Conservation (phyloP, 129 eudicot genomes). For the Mikania micrantha region DNA sequence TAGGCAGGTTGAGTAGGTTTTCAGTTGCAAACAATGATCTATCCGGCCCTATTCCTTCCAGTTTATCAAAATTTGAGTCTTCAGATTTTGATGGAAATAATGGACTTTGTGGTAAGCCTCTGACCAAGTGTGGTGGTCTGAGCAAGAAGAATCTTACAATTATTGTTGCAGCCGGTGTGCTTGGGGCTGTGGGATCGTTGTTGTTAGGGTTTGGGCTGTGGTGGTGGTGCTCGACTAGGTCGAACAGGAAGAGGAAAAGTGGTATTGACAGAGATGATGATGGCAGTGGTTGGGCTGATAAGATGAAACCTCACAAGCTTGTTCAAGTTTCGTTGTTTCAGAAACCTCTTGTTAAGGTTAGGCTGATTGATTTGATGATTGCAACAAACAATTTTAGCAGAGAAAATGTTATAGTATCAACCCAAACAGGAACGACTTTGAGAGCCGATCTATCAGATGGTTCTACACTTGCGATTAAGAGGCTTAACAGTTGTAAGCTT, state of each 20-base stretch:
- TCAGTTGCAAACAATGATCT: slow-evolving; percentile 55
- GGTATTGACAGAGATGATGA: slow-evolving; percentile 50
- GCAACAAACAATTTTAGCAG: slow-evolving; percentile 52
- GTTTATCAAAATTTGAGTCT: slow-evolving; percentile 10
- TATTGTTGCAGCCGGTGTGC: slow-evolving; percentile 66
- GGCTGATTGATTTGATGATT: slow-evolving; percentile 51
- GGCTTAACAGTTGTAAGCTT: slow-evolving; percentile 49
- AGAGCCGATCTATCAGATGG: slow-evolving; percentile 66
- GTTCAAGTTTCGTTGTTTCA: slow-evolving; percentile 68
- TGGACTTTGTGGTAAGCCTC: slow-evolving; percentile 57
- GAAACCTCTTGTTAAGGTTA: slow-evolving; percentile 65
- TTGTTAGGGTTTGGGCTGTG: slow-evolving; percentile 68
- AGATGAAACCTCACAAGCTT: slow-evolving; percentile 49
- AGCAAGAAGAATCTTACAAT: slow-evolving; percentile 55
- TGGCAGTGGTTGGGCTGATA: slow-evolving; percentile 55
- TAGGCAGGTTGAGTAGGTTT: slow-evolving; percentile 43
- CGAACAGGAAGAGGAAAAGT: slow-evolving; percentile 40
- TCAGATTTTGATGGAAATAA: slow-evolving; percentile 36
- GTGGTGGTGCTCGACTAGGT: slow-evolving; percentile 58
- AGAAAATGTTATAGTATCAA: slow-evolving; percentile 32
- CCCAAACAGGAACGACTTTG: slow-evolving; percentile 61
- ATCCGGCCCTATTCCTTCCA: slow-evolving; percentile 48
- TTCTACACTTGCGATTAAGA: slow-evolving; percentile 56
- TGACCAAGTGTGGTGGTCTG: slow-evolving; percentile 61
- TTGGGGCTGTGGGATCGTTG: slow-evolving; percentile 67